phyloP scores from a whole-genome alignment of 2,329 filamentous ascomycete genomes.

The Penicillium occitanis region DNA sequence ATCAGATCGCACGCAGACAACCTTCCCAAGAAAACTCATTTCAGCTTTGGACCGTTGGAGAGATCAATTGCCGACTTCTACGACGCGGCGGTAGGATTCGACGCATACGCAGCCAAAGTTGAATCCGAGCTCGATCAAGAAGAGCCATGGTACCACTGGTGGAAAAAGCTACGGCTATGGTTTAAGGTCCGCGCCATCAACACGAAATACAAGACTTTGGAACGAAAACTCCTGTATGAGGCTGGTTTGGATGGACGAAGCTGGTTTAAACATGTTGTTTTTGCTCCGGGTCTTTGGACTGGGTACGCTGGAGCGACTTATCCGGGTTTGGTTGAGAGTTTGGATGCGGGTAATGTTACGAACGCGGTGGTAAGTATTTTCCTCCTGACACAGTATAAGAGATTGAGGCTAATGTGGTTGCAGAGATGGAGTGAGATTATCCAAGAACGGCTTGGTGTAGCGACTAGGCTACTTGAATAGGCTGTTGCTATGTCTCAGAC shows the following conservation, averaged over 20 bases:
- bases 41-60: slow-evolving; percentile 51
- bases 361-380: slow-evolving; percentile 53
- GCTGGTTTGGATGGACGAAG: slow-evolving; percentile 72
- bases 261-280: slow-evolving; percentile 96
- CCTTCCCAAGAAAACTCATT: slow-evolving; percentile 28
- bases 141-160: slow-evolving; percentile 77
- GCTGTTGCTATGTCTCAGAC: not conserved
- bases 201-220: slow-evolving; percentile 77
- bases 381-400: not conserved
- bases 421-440: slow-evolving; percentile 46
- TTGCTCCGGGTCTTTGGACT: slow-evolving; percentile 87
- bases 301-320: slow-evolving; percentile 77
- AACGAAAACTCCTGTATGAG: slow-evolving; percentile 74
- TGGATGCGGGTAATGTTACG: slow-evolving; percentile 52
- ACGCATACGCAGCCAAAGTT: slow-evolving; percentile 51
- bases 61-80: slow-evolving; percentile 51
- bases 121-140: slow-evolving; percentile 51
- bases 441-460: slow-evolving; percentile 36
- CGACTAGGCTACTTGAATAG: slow-evolving; percentile 30
- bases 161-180: slow-evolving; percentile 64
- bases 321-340: slow-evolving; percentile 62
- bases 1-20: slow-evolving; percentile 32
- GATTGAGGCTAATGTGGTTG: not conserved
- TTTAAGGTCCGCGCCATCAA: slow-evolving; percentile 68
- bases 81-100: slow-evolving; percentile 52